Conservation (phyloP, 2,329 filamentous ascomycete genomes). For the Colletotrichum gloeosporioides region DNA sequence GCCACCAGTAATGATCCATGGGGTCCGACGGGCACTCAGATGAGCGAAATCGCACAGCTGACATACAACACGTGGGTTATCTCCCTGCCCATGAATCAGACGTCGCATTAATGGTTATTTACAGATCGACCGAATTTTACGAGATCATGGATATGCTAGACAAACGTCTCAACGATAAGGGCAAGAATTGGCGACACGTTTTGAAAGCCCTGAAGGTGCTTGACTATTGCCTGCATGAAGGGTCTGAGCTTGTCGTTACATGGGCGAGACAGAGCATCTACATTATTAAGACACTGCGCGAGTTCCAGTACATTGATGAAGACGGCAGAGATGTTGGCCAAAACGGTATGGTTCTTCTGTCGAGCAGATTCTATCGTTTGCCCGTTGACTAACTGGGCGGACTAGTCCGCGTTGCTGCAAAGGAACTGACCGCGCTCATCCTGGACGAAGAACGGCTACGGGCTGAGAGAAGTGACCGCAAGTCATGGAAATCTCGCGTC, state of each 20-base stretch:
- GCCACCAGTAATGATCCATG: constrained; percentile 99
- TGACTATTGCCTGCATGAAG: constrained; percentile 97
- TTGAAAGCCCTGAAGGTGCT: constrained; percentile 97
- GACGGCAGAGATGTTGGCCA: constrained; percentile 95
- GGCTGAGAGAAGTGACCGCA: constrained; percentile 87
- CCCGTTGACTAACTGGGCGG: constrained; percentile 31
- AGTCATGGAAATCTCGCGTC: constrained; percentile 95
- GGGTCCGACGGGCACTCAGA: constrained; percentile 96
- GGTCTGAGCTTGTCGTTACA: constrained; percentile 93
- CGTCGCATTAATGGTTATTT: not conserved
- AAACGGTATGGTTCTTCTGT: constrained; percentile 71
- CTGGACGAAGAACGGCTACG: constrained; percentile 92
- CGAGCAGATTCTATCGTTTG: not conserved
- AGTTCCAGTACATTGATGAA: constrained; percentile 96
- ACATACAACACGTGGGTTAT: constrained; percentile 90
- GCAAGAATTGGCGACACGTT: constrained; percentile 99
- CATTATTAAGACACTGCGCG: constrained; percentile 97
- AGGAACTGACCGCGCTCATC: constrained; percentile 91
- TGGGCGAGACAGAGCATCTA: constrained; percentile 99
- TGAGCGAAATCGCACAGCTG: constrained; percentile 98
- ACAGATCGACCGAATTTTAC: constrained; percentile 93
- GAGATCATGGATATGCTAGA: constrained; percentile 99
- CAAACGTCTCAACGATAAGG: constrained; percentile 97
- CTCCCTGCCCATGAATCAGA: not conserved
- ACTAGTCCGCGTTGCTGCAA: constrained; percentile 90